Conservation (phyloP, 352 stramenopile species). For the Phytopythium sindhum region DNA sequence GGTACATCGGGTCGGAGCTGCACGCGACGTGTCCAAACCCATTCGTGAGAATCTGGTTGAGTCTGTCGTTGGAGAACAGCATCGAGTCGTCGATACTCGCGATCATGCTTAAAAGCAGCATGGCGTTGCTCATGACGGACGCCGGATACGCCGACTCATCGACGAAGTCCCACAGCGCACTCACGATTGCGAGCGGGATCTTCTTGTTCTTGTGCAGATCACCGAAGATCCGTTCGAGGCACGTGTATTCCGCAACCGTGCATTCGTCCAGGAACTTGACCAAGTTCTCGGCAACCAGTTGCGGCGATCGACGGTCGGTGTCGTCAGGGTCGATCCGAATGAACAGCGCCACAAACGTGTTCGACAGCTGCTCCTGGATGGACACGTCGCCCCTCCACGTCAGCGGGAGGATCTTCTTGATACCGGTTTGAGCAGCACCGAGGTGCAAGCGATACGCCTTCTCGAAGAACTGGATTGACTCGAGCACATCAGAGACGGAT, state of each 20-base stretch:
- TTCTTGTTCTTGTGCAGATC: slow-evolving; percentile 58
- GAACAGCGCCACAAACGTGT: slow-evolving; percentile 74
- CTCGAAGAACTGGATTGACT: slow-evolving; percentile 93
- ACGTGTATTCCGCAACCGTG: slow-evolving; percentile 73
- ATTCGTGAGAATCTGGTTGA: slow-evolving; percentile 49
- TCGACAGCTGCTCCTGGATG: slow-evolving; percentile 90
- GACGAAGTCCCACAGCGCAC: slow-evolving; percentile 66
- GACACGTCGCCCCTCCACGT: slow-evolving; percentile 89
- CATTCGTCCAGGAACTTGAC: slow-evolving; percentile 76
- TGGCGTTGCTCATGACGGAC: slow-evolving; percentile 58
- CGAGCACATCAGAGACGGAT: slow-evolving; percentile 91
- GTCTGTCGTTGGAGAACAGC: slow-evolving; percentile 56
- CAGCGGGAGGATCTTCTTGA: slow-evolving; percentile 90
- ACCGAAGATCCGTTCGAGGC: slow-evolving; percentile 68
- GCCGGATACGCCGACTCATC: slow-evolving; percentile 52
- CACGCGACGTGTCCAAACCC: slow-evolving; percentile 57
- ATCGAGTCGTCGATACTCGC: slow-evolving; percentile 59
- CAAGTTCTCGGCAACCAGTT: slow-evolving; percentile 60
- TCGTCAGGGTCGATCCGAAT: slow-evolving; percentile 48
- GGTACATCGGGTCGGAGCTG: slow-evolving; percentile 42
- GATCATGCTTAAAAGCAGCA: slow-evolving; percentile 68
- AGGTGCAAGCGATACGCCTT: slow-evolving; percentile 89
- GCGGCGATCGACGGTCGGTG: slow-evolving; percentile 31
- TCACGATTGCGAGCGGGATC: slow-evolving; percentile 61
- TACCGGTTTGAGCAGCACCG: slow-evolving; percentile 83